Evolutionary conservation across 2,329 filamentous ascomycete genomes (phyloP), one percentile per base, ranked within the genome.

Genomic region (Aspergillus tubingensis): DNA sequence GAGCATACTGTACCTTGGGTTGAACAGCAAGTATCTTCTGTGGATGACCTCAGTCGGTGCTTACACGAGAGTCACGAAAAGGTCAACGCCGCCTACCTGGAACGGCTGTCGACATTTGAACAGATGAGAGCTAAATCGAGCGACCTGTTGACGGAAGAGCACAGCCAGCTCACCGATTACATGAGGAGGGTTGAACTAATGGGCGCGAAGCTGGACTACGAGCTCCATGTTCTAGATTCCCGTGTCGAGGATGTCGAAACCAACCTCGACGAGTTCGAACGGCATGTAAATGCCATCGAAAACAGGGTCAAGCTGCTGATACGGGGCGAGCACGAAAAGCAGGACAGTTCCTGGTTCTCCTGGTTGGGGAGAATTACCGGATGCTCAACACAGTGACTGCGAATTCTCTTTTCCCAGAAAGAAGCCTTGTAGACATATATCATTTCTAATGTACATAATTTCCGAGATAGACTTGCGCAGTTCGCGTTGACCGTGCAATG

Each of bases 201-300:
- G 41, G 87, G 89, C 2, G 91, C 92, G 19, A 93, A 93, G 76
- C 82, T 98, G 58, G 93, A 98, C 70, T 98, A 98, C 75, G 94
- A 97, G 79, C 88, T 97, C 62, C 86, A 89, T 61, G 87, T 88
- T 15, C 80, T 98, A n/a, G 83, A 87, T 52, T 87, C 88, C 51
- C 92, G 92, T 69, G 89, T 96, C 8, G 85, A 91, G 68, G 94
- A 98, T 71, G 90, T 96, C 8, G 92, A 96, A 71, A 90, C 92
- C 62, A 91, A 90, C 1, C 86, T 96, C 0, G 80, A 79, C 10
- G 89, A 92, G 62, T 96, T 96, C 74, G 91, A 93, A 75, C 83
- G 85, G 52, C 90, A 93, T 73, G 90, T 95, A 1, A 80, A 84
- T 49, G 88, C 91, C 57, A 83, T 91, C 52, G 91, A 90, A 79